Conservation (phyloP, 768 basidiomycete species). For the Nidularia sp. region DNA sequence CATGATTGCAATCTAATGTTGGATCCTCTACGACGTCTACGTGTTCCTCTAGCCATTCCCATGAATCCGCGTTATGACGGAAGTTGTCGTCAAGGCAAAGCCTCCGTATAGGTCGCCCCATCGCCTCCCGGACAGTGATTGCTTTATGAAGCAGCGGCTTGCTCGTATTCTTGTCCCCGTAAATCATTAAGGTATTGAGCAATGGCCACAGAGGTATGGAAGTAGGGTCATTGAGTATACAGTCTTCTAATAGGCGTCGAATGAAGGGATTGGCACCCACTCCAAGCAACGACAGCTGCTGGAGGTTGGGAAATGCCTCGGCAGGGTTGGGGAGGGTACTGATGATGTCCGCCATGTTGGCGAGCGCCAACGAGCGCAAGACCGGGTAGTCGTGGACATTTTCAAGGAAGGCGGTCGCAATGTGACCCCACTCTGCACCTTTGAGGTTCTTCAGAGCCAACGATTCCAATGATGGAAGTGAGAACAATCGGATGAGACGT, state of each 20-base stretch:
- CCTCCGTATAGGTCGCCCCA: constrained; percentile 11
- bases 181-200: constrained; percentile 15
- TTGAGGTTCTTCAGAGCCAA: constrained; percentile 11
- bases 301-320: constrained; percentile 20
- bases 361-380: constrained; percentile 11
- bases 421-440: constrained; percentile 2
- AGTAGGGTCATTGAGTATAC: neutral
- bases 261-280: constrained; percentile 18
- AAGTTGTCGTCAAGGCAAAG: constrained; percentile 17
- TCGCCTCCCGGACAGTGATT: constrained; percentile 9
- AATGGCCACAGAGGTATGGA: constrained; percentile 10
- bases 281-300: constrained; percentile 13
- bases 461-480: constrained; percentile 15
- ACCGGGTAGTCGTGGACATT: constrained; percentile 5
- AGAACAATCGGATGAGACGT: constrained; percentile 12
- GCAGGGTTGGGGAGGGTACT: constrained; percentile 8
- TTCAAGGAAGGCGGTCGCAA: constrained; percentile 3
- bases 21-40: too few species aligned
- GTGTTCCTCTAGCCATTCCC: constrained; percentile 20
- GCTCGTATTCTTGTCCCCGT: constrained; percentile 15
- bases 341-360: constrained; percentile 12
- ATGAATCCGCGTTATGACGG: constrained; percentile 16
- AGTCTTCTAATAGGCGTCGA: constrained; percentile 9
- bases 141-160: constrained; percentile 21
- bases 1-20: too few species aligned